A percentile compares a stretch with the other conserved stretches of the same genome.
Evolutionary conservation across 805 yeast genomes (phyloP).

Genomic region (Komagataella pseudopastoris): DNA sequence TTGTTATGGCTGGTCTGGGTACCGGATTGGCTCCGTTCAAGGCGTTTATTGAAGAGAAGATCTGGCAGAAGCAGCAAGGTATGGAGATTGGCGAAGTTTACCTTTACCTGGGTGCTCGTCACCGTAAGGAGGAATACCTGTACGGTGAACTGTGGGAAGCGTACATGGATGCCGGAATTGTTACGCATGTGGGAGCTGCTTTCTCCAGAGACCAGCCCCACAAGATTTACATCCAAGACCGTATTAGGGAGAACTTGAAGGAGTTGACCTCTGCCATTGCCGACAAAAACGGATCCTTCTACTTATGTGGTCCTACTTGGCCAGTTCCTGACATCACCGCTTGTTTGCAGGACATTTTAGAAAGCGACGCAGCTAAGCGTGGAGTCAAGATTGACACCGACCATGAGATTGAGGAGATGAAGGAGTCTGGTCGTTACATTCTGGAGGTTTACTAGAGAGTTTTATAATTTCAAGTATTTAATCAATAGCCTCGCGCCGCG

Average conservation of each 20-base stretch:
- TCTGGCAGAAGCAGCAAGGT: constrained; percentile 87
- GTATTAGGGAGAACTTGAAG: constrained; percentile 64
- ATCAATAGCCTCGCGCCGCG: background rate
- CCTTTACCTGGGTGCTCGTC: constrained; percentile 88
- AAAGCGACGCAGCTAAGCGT: constrained; percentile 50
- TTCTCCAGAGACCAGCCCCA: constrained; percentile 95
- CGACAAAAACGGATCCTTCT: constrained; percentile 73
- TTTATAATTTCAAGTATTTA: background rate
- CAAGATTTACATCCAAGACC: constrained; percentile 90
- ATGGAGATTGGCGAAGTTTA: constrained; percentile 78
- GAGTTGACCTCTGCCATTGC: constrained; percentile 72
- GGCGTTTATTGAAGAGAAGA: constrained; percentile 91
- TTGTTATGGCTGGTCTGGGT: constrained; percentile 94
- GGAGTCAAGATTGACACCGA: constrained; percentile 63
- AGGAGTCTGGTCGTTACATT: constrained; percentile 84
- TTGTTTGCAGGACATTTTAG: constrained; percentile 72
- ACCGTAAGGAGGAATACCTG: constrained; percentile 86
- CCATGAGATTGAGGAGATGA: constrained; percentile 81
- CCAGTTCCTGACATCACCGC: constrained; percentile 95
- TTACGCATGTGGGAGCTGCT: constrained; percentile 95
- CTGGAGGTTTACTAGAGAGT: constrained; percentile 69
- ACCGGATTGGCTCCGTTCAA: constrained; percentile 98
- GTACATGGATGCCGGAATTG: constrained; percentile 77
- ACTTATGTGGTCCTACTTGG: constrained; percentile 98
- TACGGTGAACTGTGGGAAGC: constrained; percentile 98